These are phyloP conservation scores for Diddensiella caesifluorescens DNA, from an alignment of 805 yeast genomes.

Conservation along the genomic window DNA sequence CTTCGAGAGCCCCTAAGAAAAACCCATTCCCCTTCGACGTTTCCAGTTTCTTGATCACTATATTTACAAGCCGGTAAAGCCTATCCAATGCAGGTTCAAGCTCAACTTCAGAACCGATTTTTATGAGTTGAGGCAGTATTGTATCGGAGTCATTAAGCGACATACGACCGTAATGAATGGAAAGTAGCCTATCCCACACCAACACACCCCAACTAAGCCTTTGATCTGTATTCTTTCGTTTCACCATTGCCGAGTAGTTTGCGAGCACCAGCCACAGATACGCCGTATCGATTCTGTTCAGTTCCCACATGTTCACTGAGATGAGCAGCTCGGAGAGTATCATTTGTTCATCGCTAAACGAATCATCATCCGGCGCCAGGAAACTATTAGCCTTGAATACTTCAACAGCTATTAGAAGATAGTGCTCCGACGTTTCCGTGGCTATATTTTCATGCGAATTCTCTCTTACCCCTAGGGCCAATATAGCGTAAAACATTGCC, in stretches of 20 bases:
- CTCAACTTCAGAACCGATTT: no score
- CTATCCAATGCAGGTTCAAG: slow-evolving; percentile 1
- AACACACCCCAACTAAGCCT: slow-evolving; percentile 26
- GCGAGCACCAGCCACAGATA: slow-evolving; percentile 24
- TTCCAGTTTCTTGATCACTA: slow-evolving; percentile 1
- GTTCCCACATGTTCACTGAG: slow-evolving; percentile 21
- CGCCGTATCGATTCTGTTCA: slow-evolving; percentile 21
- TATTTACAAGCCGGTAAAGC: slow-evolving; percentile 5
- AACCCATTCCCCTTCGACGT: slow-evolving; percentile 2
- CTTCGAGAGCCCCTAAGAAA: slow-evolving; percentile 9
- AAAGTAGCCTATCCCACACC: slow-evolving; percentile 23
- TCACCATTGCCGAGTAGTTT: slow-evolving; percentile 8
- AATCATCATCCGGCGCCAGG: slow-evolving; percentile 4
- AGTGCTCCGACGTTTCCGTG: slow-evolving; percentile 1
- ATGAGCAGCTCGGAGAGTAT: slow-evolving; percentile 15
- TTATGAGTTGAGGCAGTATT: background rate
- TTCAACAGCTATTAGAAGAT: slow-evolving; percentile 1
- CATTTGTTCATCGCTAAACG: slow-evolving; percentile 4
- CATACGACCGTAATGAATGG: slow-evolving; percentile 19
- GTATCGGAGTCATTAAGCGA: background rate
- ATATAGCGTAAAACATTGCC: slow-evolving; percentile 21
- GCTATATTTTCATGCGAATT: slow-evolving; percentile 7
- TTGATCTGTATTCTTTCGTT: slow-evolving; percentile 9
- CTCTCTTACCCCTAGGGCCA: slow-evolving; percentile 25
- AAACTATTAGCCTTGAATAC: background rate